A percentile compares a stretch with the other conserved stretches of the same genome.
Evolutionary conservation across 2,329 filamentous ascomycete species (phyloP).

Genomic region (Cyphellophora attinorum): DNA sequence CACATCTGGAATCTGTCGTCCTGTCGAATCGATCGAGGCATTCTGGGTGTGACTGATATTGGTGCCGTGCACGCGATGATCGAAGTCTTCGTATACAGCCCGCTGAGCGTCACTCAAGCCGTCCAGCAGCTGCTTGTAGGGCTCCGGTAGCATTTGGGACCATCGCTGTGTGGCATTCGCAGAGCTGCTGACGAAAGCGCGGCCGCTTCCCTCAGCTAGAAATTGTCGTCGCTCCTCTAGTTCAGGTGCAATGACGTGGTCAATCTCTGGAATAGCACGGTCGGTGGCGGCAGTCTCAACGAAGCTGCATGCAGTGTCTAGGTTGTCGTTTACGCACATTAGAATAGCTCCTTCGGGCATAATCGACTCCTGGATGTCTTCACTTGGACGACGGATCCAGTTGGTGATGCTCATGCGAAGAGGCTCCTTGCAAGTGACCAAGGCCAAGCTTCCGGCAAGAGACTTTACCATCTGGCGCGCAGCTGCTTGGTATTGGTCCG

Average conservation of each 20-base stretch:
- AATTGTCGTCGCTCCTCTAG: conserved; percentile 71
- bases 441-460: conserved; percentile 81
- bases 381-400: conserved; percentile 76
- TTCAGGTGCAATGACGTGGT: conserved; percentile 79
- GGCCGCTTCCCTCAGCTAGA: conserved; percentile 44
- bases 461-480: conserved; percentile 93
- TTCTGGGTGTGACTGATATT: conserved; percentile 44
- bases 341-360: conserved; percentile 90
- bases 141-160: conserved; percentile 88
- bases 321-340: conserved; percentile 97
- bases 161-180: conserved; percentile 60
- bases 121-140: conserved; percentile 73
- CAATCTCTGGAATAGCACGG: conserved; percentile 85
- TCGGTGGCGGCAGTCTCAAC: conserved; percentile 95
- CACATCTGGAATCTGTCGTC: conserved; percentile 52
- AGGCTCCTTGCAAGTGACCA: conserved; percentile 98
- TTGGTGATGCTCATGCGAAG: conserved; percentile 94
- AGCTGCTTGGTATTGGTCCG: conserved; percentile 73
- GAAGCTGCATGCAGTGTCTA: conserved; percentile 84
- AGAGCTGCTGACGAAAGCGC: conserved; percentile 14
- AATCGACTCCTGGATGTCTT: conserved; percentile 43
- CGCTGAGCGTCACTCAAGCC: conserved; percentile 87
- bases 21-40: conserved; percentile 45
- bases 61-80: conserved; percentile 66
- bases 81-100: conserved; percentile 95